Percentiles rank a stretch among this genome's conserved stretches.
Conservation (phyloP, 257 asterid genomes). For the Nicotiana knightiana region DNA sequence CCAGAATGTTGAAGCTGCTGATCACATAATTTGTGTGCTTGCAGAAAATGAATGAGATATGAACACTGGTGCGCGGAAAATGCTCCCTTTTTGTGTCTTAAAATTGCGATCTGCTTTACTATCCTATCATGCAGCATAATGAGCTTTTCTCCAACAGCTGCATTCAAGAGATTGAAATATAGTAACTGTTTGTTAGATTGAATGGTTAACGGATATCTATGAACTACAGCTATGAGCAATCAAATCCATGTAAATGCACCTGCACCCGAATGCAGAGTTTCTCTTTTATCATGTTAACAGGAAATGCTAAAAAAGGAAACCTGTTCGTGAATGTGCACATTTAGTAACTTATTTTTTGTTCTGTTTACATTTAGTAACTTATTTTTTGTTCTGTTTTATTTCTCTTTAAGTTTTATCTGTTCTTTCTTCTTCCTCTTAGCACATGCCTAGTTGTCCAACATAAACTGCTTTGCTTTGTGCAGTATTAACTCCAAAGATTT, state of each 20-base stretch:
- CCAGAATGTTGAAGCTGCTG: slow-evolving; percentile 10
- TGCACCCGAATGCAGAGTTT: neutral
- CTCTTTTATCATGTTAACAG: neutral
- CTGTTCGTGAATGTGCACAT: neutral
- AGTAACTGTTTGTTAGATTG: neutral
- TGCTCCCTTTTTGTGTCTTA: neutral
- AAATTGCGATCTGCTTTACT: neutral
- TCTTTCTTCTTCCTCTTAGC: neutral
- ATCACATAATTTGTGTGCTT: slow-evolving; percentile 14
- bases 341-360: neutral
- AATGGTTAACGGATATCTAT: neutral
- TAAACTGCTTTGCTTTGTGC: neutral
- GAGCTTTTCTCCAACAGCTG: neutral
- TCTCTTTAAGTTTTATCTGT: neutral
- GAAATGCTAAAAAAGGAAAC: neutral
- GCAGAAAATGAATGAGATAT: neutral
- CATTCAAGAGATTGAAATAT: neutral
- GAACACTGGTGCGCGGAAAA: neutral
- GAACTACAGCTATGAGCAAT: neutral
- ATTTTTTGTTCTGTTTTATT: neutral
- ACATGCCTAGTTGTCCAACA: neutral
- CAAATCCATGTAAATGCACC: neutral
- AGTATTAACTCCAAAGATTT: neutral
- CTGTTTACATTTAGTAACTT: neutral
- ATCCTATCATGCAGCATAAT: neutral